Evolutionary conservation across 2,329 filamentous ascomycete genomes (phyloP).

Genomic region (Aspergillus pseudoterreus): DNA sequence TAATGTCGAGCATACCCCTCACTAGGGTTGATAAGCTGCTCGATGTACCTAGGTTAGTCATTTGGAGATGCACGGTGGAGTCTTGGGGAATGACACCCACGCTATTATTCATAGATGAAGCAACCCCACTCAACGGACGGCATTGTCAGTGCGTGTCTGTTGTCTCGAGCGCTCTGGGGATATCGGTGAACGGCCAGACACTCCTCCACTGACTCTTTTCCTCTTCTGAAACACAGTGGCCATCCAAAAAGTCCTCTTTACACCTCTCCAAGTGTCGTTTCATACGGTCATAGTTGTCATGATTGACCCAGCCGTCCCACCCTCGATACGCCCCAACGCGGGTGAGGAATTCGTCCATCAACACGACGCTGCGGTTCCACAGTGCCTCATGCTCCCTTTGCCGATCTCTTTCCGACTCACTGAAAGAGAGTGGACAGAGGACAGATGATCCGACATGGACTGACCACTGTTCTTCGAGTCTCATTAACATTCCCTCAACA

Average conservation of each 20-base stretch:
- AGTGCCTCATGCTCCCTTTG: neutral
- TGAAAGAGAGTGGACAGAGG: constrained; percentile 1
- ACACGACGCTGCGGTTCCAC: neutral
- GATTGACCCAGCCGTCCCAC: constrained; percentile 3
- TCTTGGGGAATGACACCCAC: no score
- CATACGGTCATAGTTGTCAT: neutral
- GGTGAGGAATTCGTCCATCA: neutral
- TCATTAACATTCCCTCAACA: constrained; percentile 1
- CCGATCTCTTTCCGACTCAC: neutral
- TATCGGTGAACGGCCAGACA: neutral
- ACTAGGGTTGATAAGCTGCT: neutral
- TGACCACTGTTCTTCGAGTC: constrained; percentile 1
- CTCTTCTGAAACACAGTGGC: neutral
- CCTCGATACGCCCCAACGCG: neutral
- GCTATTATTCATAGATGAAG: neutral
- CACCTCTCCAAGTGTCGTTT: neutral
- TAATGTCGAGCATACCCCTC: neutral
- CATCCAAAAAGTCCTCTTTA: neutral
- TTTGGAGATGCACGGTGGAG: no score
- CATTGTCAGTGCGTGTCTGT: no score
- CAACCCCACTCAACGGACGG: no score
- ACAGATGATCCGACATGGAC: neutral
- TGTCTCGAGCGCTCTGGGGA: no score
- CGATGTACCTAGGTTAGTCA: neutral
- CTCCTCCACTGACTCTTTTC: neutral